Percentiles rank a stretch among this genome's conserved stretches.
Evolutionary conservation across 148 eudicot species (phyloP).

Genomic region (Silene uniflora): DNA sequence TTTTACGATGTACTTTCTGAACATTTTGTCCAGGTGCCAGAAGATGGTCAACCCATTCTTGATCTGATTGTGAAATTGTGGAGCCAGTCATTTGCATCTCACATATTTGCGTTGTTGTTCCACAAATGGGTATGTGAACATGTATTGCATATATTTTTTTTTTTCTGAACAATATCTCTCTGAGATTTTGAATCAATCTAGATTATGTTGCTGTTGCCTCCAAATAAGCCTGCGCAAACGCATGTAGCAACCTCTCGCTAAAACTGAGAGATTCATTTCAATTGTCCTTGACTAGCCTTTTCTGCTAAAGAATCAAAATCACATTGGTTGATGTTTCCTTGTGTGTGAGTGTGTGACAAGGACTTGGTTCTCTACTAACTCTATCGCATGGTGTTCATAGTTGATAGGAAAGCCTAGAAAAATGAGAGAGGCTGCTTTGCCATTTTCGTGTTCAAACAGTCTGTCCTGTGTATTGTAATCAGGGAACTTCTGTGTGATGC

Average conservation of each 20-base stretch:
- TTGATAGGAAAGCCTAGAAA: neutral
- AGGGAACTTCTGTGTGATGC: neutral
- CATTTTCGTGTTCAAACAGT: neutral
- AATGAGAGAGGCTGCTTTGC: neutral
- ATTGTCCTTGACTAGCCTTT: too few relatives aligned
- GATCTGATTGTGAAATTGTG: conserved; percentile 81
- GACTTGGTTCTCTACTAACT: neutral
- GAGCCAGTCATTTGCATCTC: conserved; percentile 98
- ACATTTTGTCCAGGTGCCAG: conserved; percentile 63
- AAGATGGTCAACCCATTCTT: conserved; percentile 71
- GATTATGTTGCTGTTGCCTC: neutral
- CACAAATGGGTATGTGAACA: conserved; percentile 79
- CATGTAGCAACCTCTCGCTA: too few relatives aligned
- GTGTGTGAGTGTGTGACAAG: neutral
- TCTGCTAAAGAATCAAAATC: too few relatives aligned
- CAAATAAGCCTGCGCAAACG: too few relatives aligned
- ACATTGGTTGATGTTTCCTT: neutral
- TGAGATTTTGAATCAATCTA: neutral
- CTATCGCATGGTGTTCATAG: neutral
- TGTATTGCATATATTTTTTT: neutral
- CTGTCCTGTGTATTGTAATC: neutral
- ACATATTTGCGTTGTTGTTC: conserved; percentile 74
- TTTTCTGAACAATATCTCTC: neutral
- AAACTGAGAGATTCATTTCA: too few relatives aligned
- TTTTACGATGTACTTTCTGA: conserved; percentile 81